These are phyloP conservation scores for Ganoderma resinaceum DNA, from an alignment of 1,284 basidiomycete genomes.

Conservation along the genomic window DNA sequence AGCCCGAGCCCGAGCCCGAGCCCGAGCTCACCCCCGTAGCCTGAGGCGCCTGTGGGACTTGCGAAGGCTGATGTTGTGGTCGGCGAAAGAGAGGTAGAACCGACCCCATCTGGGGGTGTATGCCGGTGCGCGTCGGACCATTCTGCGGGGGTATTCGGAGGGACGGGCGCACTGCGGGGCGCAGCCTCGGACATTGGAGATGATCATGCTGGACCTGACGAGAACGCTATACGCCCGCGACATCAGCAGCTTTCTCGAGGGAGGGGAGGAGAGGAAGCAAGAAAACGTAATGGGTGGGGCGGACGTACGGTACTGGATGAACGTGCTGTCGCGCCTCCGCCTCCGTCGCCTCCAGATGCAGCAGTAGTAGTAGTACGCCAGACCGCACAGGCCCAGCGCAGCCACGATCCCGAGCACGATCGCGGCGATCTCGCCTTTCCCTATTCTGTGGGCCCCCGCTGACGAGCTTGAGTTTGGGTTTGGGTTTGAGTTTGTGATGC, in stretches of 20 bases:
- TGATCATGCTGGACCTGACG: not conserved
- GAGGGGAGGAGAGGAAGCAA: not conserved
- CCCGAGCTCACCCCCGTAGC: not conserved
- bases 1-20: too few species aligned
- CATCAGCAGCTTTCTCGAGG: not conserved
- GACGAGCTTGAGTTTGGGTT: not conserved
- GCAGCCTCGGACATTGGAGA: not conserved
- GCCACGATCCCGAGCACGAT: slow-evolving; percentile 12
- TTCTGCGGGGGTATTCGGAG: not conserved
- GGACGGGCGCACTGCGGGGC: not conserved
- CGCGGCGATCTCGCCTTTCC: slow-evolving; percentile 19
- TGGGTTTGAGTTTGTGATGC: not conserved
- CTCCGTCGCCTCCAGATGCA: slow-evolving; percentile 8
- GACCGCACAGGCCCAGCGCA: slow-evolving; percentile 1
- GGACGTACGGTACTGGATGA: not conserved
- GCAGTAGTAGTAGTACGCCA: slow-evolving; percentile 11
- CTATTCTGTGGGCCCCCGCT: not conserved
- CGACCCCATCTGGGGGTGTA: too few species aligned
- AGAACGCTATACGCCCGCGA: not conserved
- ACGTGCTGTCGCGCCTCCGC: not conserved
- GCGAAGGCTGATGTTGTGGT: not conserved
- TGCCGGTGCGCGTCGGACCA: not conserved
- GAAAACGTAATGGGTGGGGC: too few species aligned
- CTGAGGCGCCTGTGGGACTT: not conserved
- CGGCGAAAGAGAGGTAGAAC: not conserved